Percentiles rank a stretch among this genome's conserved stretches.
phyloP scores from a whole-genome alignment of 108 stramenopile species.

The Fragilariopsis cylindrus region DNA sequence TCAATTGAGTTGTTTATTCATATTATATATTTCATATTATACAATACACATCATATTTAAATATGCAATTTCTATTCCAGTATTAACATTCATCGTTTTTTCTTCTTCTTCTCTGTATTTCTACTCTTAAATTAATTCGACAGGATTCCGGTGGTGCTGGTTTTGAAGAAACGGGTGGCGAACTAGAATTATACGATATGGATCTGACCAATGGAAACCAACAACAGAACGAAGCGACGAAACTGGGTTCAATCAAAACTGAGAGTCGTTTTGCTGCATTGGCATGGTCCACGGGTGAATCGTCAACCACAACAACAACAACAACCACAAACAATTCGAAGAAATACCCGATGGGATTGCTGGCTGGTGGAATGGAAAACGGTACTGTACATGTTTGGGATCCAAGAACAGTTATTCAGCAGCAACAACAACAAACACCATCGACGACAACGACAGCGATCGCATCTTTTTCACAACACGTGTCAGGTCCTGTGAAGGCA shows the following conservation, averaged over 20 bases:
- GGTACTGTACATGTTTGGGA: constrained; percentile 93
- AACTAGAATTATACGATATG: constrained; percentile 87
- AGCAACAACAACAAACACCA: constrained; percentile 4
- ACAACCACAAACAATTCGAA: neutral
- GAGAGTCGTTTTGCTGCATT: constrained; percentile 65
- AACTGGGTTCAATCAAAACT: constrained; percentile 80
- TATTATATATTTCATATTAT: neutral
- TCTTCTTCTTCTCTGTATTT: neutral
- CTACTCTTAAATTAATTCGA: neutral
- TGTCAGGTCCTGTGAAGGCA: constrained; percentile 72
- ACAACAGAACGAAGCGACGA: constrained; percentile 23
- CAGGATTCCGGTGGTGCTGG: constrained; percentile 64
- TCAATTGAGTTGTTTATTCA: neutral
- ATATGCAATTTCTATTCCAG: neutral
- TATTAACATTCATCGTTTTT: neutral
- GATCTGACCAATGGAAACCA: constrained; percentile 17
- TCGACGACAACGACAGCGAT: constrained; percentile 27
- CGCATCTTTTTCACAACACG: constrained; percentile 46
- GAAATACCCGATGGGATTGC: constrained; percentile 64
- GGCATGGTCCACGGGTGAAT: constrained; percentile 47
- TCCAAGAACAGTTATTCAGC: constrained; percentile 56
- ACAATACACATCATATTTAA: neutral
- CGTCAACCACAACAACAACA: too few species aligned
- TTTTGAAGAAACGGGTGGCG: constrained; percentile 96
- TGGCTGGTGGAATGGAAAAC: constrained; percentile 97